Conservation (phyloP, 192 early-diverging fungal genomes). For the Coemansia sp. region DNA sequence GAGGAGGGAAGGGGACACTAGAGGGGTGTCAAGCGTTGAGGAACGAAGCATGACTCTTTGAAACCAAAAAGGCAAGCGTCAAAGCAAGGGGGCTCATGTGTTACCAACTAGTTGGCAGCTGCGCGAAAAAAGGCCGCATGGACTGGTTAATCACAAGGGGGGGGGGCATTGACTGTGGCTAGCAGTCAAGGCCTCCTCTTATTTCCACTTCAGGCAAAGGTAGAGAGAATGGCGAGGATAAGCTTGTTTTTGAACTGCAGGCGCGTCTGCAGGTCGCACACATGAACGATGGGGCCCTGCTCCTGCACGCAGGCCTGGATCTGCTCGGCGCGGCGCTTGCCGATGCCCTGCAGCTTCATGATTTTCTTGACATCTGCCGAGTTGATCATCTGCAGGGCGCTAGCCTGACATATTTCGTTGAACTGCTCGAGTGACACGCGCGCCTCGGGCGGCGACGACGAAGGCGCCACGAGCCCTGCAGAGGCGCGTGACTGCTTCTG, state of each 20-base stretch:
- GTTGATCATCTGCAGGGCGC: conserved; percentile 59
- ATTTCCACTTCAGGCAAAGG: conserved; percentile 21
- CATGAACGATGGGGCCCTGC: conserved; percentile 39
- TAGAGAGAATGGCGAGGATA: conserved; percentile 47
- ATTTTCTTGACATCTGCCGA: conserved; percentile 55
- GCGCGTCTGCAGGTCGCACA: conserved; percentile 40
- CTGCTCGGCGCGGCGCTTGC: conserved; percentile 60
- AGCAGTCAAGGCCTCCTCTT: neutral
- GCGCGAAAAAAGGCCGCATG: neutral
- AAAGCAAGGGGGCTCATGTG: neutral
- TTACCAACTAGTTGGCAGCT: too few relatives aligned
- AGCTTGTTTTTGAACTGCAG: conserved; percentile 51
- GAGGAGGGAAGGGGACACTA: too few relatives aligned
- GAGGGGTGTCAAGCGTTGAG: too few relatives aligned
- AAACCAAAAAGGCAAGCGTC: too few relatives aligned
- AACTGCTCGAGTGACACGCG: conserved; percentile 30
- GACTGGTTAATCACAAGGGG: neutral
- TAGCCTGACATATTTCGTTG: conserved; percentile 46
- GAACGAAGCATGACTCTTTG: too few relatives aligned
- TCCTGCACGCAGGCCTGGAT: conserved; percentile 51
- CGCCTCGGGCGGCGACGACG: neutral
- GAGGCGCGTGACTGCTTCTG: neutral
- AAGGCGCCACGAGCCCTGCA: neutral
- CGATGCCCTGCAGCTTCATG: conserved; percentile 58
- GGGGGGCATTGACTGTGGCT: neutral